Conservation (phyloP, 2,329 filamentous ascomycete genomes). For the Colletotrichum sp. region DNA sequence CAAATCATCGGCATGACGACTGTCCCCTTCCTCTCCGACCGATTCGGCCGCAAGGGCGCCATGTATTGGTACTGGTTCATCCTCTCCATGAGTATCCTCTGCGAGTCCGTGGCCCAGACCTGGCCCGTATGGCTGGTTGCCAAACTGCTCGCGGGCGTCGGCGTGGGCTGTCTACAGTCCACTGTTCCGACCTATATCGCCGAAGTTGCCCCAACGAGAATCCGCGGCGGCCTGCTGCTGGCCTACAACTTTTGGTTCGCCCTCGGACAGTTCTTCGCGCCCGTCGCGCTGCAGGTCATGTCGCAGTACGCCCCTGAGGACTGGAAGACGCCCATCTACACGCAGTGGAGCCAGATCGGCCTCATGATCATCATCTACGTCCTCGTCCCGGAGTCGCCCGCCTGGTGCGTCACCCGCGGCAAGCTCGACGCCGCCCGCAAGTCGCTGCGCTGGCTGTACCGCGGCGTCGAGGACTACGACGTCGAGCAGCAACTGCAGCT, state of each 20-base stretch:
- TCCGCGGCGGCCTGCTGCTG: slow-evolving; percentile 44
- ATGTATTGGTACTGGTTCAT: slow-evolving; percentile 35
- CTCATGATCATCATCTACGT: slow-evolving; percentile 42
- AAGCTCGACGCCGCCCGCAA: slow-evolving; percentile 25
- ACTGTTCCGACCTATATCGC: slow-evolving; percentile 46
- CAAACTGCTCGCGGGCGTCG: slow-evolving; percentile 38
- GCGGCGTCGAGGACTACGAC: slow-evolving; percentile 30
- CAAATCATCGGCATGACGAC: slow-evolving; percentile 42
- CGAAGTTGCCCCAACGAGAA: slow-evolving; percentile 43
- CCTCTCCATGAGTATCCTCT: slow-evolving; percentile 37
- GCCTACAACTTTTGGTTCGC: slow-evolving; percentile 49
- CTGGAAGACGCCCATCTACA: slow-evolving; percentile 45
- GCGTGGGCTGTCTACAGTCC: slow-evolving; percentile 45
- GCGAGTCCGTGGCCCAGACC: slow-evolving; percentile 37
- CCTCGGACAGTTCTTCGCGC: slow-evolving; percentile 45
- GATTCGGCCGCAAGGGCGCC: slow-evolving; percentile 34
- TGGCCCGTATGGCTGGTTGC: slow-evolving; percentile 46
- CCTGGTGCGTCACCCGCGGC: slow-evolving; percentile 36
- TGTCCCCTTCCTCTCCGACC: slow-evolving; percentile 28
- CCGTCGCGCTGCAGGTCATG: slow-evolving; percentile 42
- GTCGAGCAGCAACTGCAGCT: slow-evolving; percentile 31
- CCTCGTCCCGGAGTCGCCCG: slow-evolving; percentile 43
- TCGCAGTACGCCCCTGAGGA: slow-evolving; percentile 32
- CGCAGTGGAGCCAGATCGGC: slow-evolving; percentile 49
- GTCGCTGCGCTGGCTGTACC: slow-evolving; percentile 23